Percentiles rank a stretch among this genome's conserved stretches.
Conservation (phyloP, 306 rosid species). For the Urtica urens region DNA sequence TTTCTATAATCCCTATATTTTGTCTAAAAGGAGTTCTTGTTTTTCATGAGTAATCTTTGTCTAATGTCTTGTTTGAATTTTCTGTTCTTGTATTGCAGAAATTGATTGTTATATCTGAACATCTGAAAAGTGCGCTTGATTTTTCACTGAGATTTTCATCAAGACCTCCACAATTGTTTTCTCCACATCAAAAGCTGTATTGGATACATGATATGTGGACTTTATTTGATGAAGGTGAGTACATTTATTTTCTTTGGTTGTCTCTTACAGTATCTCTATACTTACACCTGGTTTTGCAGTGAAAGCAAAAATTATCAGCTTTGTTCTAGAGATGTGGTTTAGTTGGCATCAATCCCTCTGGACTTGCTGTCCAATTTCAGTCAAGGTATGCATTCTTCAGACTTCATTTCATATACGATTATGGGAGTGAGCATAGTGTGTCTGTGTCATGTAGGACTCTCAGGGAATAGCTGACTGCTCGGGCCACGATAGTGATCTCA, state of each 20-base stretch:
- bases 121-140: slow-evolving; percentile 33
- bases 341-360: slow-evolving; percentile 89
- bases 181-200: slow-evolving; percentile 67
- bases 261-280: slow-evolving; percentile 2
- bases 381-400: slow-evolving; percentile 29
- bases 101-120: slow-evolving; percentile 23
- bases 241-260: slow-evolving; percentile 1
- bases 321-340: slow-evolving; percentile 80
- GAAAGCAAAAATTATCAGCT: slow-evolving; percentile 40
- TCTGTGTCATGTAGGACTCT: background rate
- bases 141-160: slow-evolving; percentile 69
- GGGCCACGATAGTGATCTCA: slow-evolving; percentile 20
- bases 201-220: slow-evolving; percentile 50
- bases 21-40: too few species aligned
- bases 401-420: background rate
- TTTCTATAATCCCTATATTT: too few species aligned
- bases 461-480: background rate
- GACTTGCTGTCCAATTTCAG: slow-evolving; percentile 37
- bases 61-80: background rate
- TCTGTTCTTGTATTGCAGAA: slow-evolving; percentile 25
- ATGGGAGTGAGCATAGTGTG: background rate
- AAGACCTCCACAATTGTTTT: slow-evolving; percentile 80
- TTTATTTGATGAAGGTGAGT: slow-evolving; percentile 50
- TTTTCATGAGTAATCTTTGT: too few species aligned
- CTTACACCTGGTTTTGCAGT: slow-evolving; percentile 25